Base-by-base conservation (phyloP, 345 rosid genomes). In the Corchorus olitorius region DNA sequence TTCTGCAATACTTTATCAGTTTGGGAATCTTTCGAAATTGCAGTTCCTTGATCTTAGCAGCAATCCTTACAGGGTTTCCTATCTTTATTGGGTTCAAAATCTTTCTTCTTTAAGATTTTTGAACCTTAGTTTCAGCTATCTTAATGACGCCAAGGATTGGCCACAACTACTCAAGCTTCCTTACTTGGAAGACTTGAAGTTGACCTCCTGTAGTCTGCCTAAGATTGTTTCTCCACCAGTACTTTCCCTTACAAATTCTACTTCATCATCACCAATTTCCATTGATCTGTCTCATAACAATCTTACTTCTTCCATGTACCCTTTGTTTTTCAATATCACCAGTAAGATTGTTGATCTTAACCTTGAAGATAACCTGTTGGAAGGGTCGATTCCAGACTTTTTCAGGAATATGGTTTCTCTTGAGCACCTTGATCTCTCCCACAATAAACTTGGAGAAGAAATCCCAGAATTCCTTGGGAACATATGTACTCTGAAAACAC, bases 301-400 rank as follows among this genome's bases (percentile, higher is more conserved):
- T 71, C 76, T 79, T 7, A 15, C 73, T 43, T 65, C 53, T 11
- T 27, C 80, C 34, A 7, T 69, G 16, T 73, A 56, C 56, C n/a
- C 33, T 5, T 76, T 80, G 85, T 4, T 82, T 41, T 61, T 19
- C 56, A 67, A 34, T 56, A 72, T 76, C 8, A 76, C 56, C 41
- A 75, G 17, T 45, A 70, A 63, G 41, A 76, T 78, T 49, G 71
- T 27, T 39, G 45, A 53, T 37, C 78, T 70, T 35, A 41, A 48
- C 56, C 16, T 61, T 8, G 5, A 8, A 20, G 0, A 2, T 27
- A 61, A 1, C 37, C 10, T 3, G 39, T 22, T 61, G 7, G 16
- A 33, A 7, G 65, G 65, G 16, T 19, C 35, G 1, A 61, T 61
- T 56, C 62, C 62, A 17, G 33, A 56, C 33, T n/a, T n/a, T n/a